Evolutionary conservation across 352 stramenopile genomes (phyloP).

Genomic region (Phytophthora nicotianae): DNA sequence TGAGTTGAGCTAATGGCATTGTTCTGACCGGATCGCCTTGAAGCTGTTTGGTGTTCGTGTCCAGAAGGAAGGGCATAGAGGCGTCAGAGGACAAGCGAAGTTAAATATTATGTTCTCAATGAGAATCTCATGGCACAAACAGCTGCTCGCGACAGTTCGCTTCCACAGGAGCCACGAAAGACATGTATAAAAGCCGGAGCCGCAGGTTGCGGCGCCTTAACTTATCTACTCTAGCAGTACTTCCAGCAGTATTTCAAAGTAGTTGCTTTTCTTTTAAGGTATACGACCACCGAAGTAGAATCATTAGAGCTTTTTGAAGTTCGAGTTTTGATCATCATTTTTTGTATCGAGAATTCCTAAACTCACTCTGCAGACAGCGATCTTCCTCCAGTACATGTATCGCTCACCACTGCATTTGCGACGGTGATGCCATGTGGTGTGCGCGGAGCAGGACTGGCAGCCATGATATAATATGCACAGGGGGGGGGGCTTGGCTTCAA

Average conservation of each 20-base stretch:
- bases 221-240: no score
- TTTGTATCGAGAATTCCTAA: no score
- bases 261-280: no score
- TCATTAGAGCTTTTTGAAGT: no score
- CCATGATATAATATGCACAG: constrained; percentile 11
- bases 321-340: no score
- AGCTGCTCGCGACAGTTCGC: constrained; percentile 19
- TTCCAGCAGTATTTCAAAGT: no score
- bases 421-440: constrained; percentile 23
- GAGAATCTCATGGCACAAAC: constrained; percentile 12
- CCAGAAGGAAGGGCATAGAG: constrained; percentile 6
- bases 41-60: constrained; percentile 11
- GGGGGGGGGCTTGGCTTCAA: constrained; percentile 22
- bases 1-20: constrained; percentile 13
- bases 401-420: constrained; percentile 17
- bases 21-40: constrained; percentile 7
- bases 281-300: constrained; percentile 17
- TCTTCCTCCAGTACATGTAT: not conserved
- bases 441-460: constrained; percentile 17
- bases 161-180: constrained; percentile 27
- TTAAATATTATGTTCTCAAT: not conserved
- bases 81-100: constrained; percentile 7
- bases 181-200: constrained; percentile 17
- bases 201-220: constrained; percentile 20
- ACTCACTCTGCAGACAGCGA: not conserved